These are phyloP conservation scores for Apium graveolens DNA, from an alignment of 129 eudicot species.

Conservation along the genomic window DNA sequence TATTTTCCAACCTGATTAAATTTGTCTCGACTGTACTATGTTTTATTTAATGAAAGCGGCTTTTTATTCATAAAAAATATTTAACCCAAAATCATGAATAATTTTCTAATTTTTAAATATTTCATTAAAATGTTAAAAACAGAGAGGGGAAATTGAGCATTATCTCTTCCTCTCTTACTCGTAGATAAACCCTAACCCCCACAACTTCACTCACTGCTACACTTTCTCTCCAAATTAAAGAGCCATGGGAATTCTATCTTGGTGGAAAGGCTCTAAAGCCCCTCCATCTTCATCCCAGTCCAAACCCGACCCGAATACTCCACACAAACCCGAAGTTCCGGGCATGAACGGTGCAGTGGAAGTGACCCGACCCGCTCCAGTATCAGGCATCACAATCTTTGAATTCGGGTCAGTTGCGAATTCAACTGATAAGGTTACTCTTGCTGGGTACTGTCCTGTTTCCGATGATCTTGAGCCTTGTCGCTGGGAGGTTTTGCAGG, in stretches of 20 bases:
- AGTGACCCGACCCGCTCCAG: slow-evolving; percentile 40
- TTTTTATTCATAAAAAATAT: too few relatives aligned
- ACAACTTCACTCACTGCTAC: not conserved
- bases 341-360: slow-evolving; percentile 87
- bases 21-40: too few relatives aligned
- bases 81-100: too few relatives aligned
- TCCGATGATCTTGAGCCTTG: slow-evolving; percentile 93
- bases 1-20: too few relatives aligned
- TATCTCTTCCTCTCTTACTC: not conserved
- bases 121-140: too few relatives aligned
- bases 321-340: slow-evolving; percentile 27
- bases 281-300: slow-evolving; percentile 7
- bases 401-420: slow-evolving; percentile 82
- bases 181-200: not conserved
- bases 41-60: too few relatives aligned
- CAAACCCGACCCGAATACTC: slow-evolving; percentile 22
- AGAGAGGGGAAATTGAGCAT: too few relatives aligned
- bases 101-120: too few relatives aligned
- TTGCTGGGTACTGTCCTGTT: slow-evolving; percentile 93
- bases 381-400: slow-evolving; percentile 52
- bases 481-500: slow-evolving; percentile 92
- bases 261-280: slow-evolving; percentile 42
- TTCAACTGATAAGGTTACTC: slow-evolving; percentile 76
- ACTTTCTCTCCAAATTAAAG: not conserved
- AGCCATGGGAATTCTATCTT: slow-evolving; percentile 54